Evolutionary conservation across 2,329 filamentous ascomycete species (phyloP), one percentile per base, ranked within the genome.

Genomic region (Trichoderma sp.): DNA sequence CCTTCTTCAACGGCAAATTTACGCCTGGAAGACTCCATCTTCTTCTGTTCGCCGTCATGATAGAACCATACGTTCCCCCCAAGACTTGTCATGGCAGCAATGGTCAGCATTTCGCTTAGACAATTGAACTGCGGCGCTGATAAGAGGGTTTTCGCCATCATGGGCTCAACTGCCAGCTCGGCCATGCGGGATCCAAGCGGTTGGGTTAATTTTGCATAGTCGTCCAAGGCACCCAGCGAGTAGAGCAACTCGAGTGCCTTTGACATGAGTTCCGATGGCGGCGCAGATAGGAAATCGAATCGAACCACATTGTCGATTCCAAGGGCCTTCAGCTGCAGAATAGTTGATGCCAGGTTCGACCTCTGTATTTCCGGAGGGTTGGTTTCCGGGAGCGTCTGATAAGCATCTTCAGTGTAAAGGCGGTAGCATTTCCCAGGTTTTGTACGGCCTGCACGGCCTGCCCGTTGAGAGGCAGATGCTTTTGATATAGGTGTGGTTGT

Each of bases 231-330:
- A 7, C 94, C 94, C 6, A 98, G 83, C 0, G 93, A 93, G 80
- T 92, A 97, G 4, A 99, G 87, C 4, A 98, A 85, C 80, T 98
- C 95, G 2, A 98, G 88, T 0, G 93, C 96, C 74, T 94, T 93
- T 57, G 92, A 89, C 81, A 98, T 89, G 34, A 97, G 89, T 76
- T 95, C 91, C 0, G 94, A 90, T 0, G 96, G 94, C 12, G 96
- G 96, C 3, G 94, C 86, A 3, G 93, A 95, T 66, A 98, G 83
- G 79, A 95, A 99, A 77, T 95, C 91, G 80, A 98, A 99, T 5
- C 94, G 91, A 6, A 94, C 89, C 39, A 98, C 91, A 76, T 99
- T 98, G 80, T 98, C 95, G 75, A 98, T 97, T 0, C 96, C 96
- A 1, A 99, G 86, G 1, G 96, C 95, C 82, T 98, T 97, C 51